Evolutionary conservation across 495 filamentous ascomycete species (phyloP), one percentile per base, ranked within the genome.

Genomic region (Hyphodiscus hymeniophilus): DNA sequence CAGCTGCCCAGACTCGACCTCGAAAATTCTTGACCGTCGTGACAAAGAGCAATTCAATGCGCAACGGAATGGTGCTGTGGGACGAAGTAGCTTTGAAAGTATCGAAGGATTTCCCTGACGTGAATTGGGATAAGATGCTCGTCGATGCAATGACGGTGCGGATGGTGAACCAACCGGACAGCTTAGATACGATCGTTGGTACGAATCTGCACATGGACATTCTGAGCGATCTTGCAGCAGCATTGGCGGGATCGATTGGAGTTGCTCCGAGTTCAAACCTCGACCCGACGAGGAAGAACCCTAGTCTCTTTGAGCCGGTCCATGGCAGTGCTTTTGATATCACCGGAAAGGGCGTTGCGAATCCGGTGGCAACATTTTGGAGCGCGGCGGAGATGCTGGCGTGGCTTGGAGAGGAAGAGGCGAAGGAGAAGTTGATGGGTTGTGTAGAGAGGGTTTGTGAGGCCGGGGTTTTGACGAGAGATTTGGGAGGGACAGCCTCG

Each of bases 241-340:
- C 90, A 22, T 88, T 91, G 47, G 85, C 87, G 2, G 87, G 87
- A 3, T 84, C 78, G n/a, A 69, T 94, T 55, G 88, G 87, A 13
- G 66, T 94, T 48, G 67, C 90, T 42, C 87, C 87, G 55, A 83
- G 76, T 17, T 82, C 75, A 22, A 78, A 87, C 32, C 85, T 88
- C 7, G 88, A 90, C 67, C 64, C 66, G 1, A 60, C 70, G 7
- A 69, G 74, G 48, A 72, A 65, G 50, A 72, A 77, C 54, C 80
- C 79, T 33, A 76, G 85, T 58, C 84, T 94, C 54, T 94, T 92
- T 61, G 88, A 94, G 69, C 88, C 87, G 16, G 89, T 92, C 38
- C 88, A 92, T 63, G 87, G 86, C 0, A 68, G 63, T 39, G 73
- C 71, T 1, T 82, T 81, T 12, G 83, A 86, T 54, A 85, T 88